Base-by-base conservation (phyloP, 1,139 yeast genomes). In the Magnusiomyces tetraspermus region DNA sequence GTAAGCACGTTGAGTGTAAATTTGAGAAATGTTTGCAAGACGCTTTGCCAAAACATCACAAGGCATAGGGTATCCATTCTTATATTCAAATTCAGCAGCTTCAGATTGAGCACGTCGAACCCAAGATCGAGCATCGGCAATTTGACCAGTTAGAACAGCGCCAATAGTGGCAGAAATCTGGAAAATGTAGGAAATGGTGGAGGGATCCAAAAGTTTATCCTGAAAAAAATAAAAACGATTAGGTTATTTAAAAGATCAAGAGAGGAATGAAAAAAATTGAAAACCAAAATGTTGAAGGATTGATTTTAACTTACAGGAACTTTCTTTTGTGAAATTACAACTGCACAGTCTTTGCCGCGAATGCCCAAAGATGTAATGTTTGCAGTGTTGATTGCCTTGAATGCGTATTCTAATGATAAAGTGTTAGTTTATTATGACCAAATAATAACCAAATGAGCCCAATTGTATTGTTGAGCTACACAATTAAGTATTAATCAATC, bases 1-100 rank as follows among this genome's bases (percentile, higher is more conserved):
- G 70, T 92, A 92, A n/a, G 98, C 98, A 67, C 97, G 79, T 71
- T 92, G 98, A 46, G 98, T 92, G 70, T 89, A 92, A 59, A 92
- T 80, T 74, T 92, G 98, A 49, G 95, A 85, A 63, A 89, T 73
- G 67, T 92, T 92, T 55, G 97, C 98, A 85, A 92, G 84, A 67
- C 97, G 79, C 73, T 90, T 92, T 49, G 97, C 89, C 63, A 92
- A 76, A 49, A 86, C 89, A 66, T 89, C 96, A 59, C 88, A 89
- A 1, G 98, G 97, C 88, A 92, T 90, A 65, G 88, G 97, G 67
- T 89, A 92, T 36, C 98, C 98, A 67, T 87, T 87, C 67, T 86
- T 85, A 72, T 92, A 90, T 64, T 88, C 79, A 73, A 88, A 92
- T 67, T 92, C 97, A 17, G 96, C 90, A 28, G 97, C 95, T 70